Percentiles rank a stretch among this genome's conserved stretches.
Evolutionary conservation across 768 basidiomycete species (phyloP).

Genomic region (Termitomyces sp.): DNA sequence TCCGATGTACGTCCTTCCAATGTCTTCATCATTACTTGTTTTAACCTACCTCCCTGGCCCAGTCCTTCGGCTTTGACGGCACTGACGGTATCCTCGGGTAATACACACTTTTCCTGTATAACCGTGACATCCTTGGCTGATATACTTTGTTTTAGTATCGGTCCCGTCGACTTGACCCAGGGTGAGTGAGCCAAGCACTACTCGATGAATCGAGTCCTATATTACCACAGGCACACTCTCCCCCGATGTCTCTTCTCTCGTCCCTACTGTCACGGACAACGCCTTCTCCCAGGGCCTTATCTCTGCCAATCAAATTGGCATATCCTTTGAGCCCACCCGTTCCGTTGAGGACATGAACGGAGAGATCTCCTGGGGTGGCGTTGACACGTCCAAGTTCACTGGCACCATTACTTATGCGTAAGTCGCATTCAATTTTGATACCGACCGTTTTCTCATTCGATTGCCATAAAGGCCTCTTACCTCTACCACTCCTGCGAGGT

Average conservation of each 20-base stretch:
- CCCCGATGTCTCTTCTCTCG: slow-evolving; percentile 19
- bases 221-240: slow-evolving; percentile 27
- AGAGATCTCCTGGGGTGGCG: slow-evolving; percentile 53
- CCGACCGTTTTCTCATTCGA: neutral
- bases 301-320: slow-evolving; percentile 35
- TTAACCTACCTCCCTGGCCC: neutral
- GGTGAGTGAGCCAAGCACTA: slow-evolving; percentile 22
- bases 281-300: slow-evolving; percentile 40
- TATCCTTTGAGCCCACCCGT: slow-evolving; percentile 51
- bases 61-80: slow-evolving; percentile 41
- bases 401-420: slow-evolving; percentile 42
- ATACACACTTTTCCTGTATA: slow-evolving; percentile 7
- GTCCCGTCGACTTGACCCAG: slow-evolving; percentile 52
- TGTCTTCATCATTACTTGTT: neutral
- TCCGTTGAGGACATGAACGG: slow-evolving; percentile 36
- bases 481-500: slow-evolving; percentile 36
- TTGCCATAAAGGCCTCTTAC: slow-evolving; percentile 39
- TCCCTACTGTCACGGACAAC: slow-evolving; percentile 62
- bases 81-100: slow-evolving; percentile 69
- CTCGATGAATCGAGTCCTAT: neutral
- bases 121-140: slow-evolving; percentile 1
- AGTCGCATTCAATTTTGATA: slow-evolving; percentile 1
- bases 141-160: slow-evolving; percentile 39
- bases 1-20: slow-evolving; percentile 16
- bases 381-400: slow-evolving; percentile 39